Evolutionary conservation across 192 early-diverging fungal genomes (phyloP), one percentile per base, ranked within the genome.

Genomic region (Linnemannia elongata): DNA sequence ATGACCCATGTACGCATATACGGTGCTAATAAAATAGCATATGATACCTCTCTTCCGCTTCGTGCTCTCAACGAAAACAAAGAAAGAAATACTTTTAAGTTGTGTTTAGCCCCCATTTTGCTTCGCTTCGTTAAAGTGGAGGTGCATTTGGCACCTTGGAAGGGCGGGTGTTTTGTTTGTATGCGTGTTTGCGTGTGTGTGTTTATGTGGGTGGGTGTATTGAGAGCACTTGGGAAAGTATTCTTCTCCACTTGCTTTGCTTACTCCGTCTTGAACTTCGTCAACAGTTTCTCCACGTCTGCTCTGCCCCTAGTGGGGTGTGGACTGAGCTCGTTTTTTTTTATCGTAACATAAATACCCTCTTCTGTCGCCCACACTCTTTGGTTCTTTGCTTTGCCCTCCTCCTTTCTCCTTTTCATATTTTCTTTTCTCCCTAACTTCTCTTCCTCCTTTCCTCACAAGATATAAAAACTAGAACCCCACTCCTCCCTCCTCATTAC

Each of bases 281-380:
- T 35, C 66, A 68, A 35, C 17, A 30, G 6, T 71, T 71, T 49
- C 44, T 73, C 72, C 44, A 75, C 38, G 36, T 39, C 52, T 13
- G 24, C n/a, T 35, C 33, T 55, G 44, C 27, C 60, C 60, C 17
- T n/a, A n/a, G n/a, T n/a, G n/a, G n/a, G n/a, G n/a, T 66, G 22
- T 57, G 55, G 24, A 57, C n/a, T 57, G 55, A 57, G 24, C 47
- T 74, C 35, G 6, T 42, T 42, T 70, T 70, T 17, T 36, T 22
- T 15, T n/a, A n/a, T 27, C 17, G 44, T 13, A 13, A 36, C 54
- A 75, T 75, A 75, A 75, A 75, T 75, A 75, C 45, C 17, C 17
- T 60, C 36, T 9, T 7, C 24, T 35, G 60, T 66, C 55, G 55
- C 52, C 52, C 52, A 60, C 55, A 60, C 60, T 55, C 74, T 35